Percentiles rank a stretch among this genome's conserved stretches.
phyloP scores from a whole-genome alignment of 2,329 filamentous ascomycete genomes.

The Clonostachys rosea region DNA sequence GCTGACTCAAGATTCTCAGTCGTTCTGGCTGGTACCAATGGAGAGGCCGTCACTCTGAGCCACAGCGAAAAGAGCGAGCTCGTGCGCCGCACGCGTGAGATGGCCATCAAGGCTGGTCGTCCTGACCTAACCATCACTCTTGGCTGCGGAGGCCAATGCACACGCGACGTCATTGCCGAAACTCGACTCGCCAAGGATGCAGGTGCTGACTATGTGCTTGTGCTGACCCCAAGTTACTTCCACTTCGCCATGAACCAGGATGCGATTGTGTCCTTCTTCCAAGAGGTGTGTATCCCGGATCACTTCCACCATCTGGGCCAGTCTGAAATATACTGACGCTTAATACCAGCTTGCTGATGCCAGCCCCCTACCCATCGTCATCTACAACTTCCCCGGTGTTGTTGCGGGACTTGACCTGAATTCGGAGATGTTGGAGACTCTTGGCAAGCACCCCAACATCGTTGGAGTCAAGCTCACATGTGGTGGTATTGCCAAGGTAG shows the following conservation, averaged over 20 bases:
- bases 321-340: too few species aligned
- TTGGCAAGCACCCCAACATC: slow-evolving; percentile 59
- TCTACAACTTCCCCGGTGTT: slow-evolving; percentile 71
- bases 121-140: slow-evolving; percentile 58
- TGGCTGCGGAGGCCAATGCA: slow-evolving; percentile 62
- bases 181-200: slow-evolving; percentile 56
- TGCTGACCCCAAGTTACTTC: slow-evolving; percentile 70
- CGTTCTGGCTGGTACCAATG: slow-evolving; percentile 68
- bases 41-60: slow-evolving; percentile 67
- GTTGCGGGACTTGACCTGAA: slow-evolving; percentile 64
- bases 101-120: slow-evolving; percentile 51
- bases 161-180: slow-evolving; percentile 60
- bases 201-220: slow-evolving; percentile 64
- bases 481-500: slow-evolving; percentile 70
- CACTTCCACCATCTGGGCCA: too few species aligned
- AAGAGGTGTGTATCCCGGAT: slow-evolving; percentile 22
- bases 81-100: slow-evolving; percentile 55
- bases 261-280: slow-evolving; percentile 59
- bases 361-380: slow-evolving; percentile 57
- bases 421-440: slow-evolving; percentile 56
- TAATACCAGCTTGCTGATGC: slow-evolving; percentile 35
- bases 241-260: slow-evolving; percentile 57
- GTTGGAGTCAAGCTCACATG: slow-evolving; percentile 70
- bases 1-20: slow-evolving; percentile 23
- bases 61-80: slow-evolving; percentile 59